Evolutionary conservation across 352 stramenopile genomes (phyloP), one percentile per base, ranked within the genome.

Genomic region (Globisporangium mamillatum): DNA sequence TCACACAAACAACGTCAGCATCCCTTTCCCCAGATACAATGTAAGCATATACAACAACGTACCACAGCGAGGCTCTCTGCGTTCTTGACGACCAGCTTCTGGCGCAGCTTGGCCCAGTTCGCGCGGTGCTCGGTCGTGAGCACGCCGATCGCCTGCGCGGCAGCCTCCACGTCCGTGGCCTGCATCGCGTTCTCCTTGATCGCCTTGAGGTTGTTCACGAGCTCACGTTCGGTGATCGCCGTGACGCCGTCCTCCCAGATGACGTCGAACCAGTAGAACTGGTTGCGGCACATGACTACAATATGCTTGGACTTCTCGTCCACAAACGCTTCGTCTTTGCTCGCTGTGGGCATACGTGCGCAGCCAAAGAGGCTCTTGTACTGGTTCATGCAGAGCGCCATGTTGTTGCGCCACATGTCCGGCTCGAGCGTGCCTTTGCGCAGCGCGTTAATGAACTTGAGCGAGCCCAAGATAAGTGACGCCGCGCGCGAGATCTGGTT

Each of bases 261-360:
- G 27, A 96, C 90, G 65, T 97, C 88, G 74, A 99, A 98, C 80
- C 92, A 98, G 80, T 98, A 99, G 61, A 99, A 93, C 74, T 98
- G 94, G 76, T 97, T 97, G 58, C 88, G 81, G 67, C 90, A 97
- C 67, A 98, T 72, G 14, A 99, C 90, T 6, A 97, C 92, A 20
- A 99, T 88, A 78, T 99, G 97, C 67, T 89, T 97, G 36, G 84
- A 92, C 65, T 85, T 72, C 24, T 82, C 71, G 59, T 93, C 81
- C 25, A 98, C 89, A 22, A 93, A 77, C 63, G 97, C 91, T 41
- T 89, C 83, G 66, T 94, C 85, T 25, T 81, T 74, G 38, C 74
- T 75, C 12, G 76, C 75, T 22, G 89, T 90, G 3, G 96, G 95
- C 60, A 97, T 75, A 25, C 96, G 89, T 61, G 84, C 82, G 50